Evolutionary conservation across 139 green algal species (phyloP), one percentile per base, ranked within the genome.

Genomic region (Tetraselmis striata): DNA sequence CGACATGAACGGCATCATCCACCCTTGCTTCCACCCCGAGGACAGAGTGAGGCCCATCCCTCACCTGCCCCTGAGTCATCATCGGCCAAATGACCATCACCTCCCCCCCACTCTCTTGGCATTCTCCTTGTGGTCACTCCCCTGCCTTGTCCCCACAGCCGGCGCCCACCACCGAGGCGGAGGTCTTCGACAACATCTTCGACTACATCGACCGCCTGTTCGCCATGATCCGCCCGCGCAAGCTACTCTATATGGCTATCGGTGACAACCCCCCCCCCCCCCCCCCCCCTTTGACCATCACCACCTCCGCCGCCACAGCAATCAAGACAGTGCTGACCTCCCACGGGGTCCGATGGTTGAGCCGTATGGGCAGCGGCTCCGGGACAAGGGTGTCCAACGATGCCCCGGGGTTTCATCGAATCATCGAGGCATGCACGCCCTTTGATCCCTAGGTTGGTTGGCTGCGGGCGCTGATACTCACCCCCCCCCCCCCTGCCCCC

Each of bases 1-100:
- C 87, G 97, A 99, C 86, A 99, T 99, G 97, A 99, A 99, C 86
- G 97, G 97, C 23, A 99, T 99, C 91, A 99, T 99, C 79, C 97
- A 99, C 85, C 97, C 97, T 1, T 99, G 97, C 93, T 99, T 99
- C 85, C 97, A 99, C 84, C 97, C 97, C 2, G 97, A 99, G 88
- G 97, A 99, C 91, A 86, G 92, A 82, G 90, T 95, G 32, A 80
- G 89, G 24, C 25, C 77, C 78, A 24, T 79, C 76, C 80, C 59
- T 77, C 25, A 77, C n/a, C 74, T 31, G 25, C 26, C 23, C 2
- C 74, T 31, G 23, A 74, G 18, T 23, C 23, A 23, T 74, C 18
- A 74, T 74, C 58, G 23, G 58, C 18, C 23, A n/a, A 74, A n/a
- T 74, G 58, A 74, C 18, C 18, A 74, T 74, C 58, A 18, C 58